Evolutionary conservation across 2,329 filamentous ascomycete genomes (phyloP).

Genomic region (Acrodontium crateriforme): DNA sequence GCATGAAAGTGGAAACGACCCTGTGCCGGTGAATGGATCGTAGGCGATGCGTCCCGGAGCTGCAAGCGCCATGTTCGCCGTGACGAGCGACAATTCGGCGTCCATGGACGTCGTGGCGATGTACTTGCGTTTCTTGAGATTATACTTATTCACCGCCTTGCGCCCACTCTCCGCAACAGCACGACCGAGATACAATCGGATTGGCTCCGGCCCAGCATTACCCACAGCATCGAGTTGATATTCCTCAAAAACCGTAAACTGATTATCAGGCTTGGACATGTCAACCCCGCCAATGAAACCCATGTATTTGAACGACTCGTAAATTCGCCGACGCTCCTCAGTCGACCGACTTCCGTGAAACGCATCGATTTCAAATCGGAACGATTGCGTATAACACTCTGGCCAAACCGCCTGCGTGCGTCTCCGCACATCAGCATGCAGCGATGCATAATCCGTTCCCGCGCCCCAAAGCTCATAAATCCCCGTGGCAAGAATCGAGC

Average conservation of each 20-base stretch:
- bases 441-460: slow-evolving; percentile 49
- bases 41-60: slow-evolving; percentile 76
- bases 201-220: slow-evolving; percentile 43
- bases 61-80: slow-evolving; percentile 78
- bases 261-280: slow-evolving; percentile 58
- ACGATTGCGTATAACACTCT: slow-evolving; percentile 50
- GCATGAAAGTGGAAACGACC: slow-evolving; percentile 80
- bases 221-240: slow-evolving; percentile 45
- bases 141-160: slow-evolving; percentile 57
- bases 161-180: slow-evolving; percentile 54
- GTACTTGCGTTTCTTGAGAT: slow-evolving; percentile 84
- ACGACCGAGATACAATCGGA: slow-evolving; percentile 57
- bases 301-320: slow-evolving; percentile 70
- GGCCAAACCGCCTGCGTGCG: slow-evolving; percentile 53
- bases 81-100: slow-evolving; percentile 78
- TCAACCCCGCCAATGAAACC: slow-evolving; percentile 63
- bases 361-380: slow-evolving; percentile 75
- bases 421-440: slow-evolving; percentile 52
- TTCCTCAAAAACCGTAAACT: slow-evolving; percentile 73
- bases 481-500: slow-evolving; percentile 68
- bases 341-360: slow-evolving; percentile 60
- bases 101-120: slow-evolving; percentile 98
- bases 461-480: slow-evolving; percentile 84
- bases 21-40: slow-evolving; percentile 91
- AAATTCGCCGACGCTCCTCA: slow-evolving; percentile 54